Evolutionary conservation across 352 stramenopile species (phyloP), one percentile per base, ranked within the genome.

Genomic region (Phytophthora colocasiae): DNA sequence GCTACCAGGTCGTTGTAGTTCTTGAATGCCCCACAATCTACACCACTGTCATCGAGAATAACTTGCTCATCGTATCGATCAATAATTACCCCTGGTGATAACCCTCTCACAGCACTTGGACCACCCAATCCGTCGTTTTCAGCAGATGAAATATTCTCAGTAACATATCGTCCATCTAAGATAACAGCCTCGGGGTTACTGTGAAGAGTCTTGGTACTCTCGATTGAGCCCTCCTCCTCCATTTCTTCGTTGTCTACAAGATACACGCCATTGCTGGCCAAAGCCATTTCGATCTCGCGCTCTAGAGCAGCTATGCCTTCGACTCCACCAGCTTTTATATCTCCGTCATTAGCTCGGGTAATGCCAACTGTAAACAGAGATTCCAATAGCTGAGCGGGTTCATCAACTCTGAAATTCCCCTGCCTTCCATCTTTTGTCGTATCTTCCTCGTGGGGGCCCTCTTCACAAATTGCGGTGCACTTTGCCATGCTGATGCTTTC

Each of bases 301-400:
- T 63, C 32, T 36, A 47, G 3, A n/a, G 9, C 55, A 43, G 2
- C 31, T 22, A 24, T 8, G 22, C 22, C 41, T 11, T 27, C 41
- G n/a, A 27, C 41, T 19, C 17, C 12, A 14, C 17, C 19, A 6
- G 6, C 22, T 10, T 31, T 52, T 14, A n/a, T 50, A 3, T 31
- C 26, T 26, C 24, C 43, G 9, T 36, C 46, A 32, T 53, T 32
- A 39, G n/a, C 34, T 31, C 17, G 34, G 56, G 26, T 11, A 39
- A 60, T 47, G 14, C 53, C 58, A 40, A 40, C n/a, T n/a, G 40
- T 40, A n/a, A 6, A 8, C 19, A 7, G 31, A 52, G 43, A 9
- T 15, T 39, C 31, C 54, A 24, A 29, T 15, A 24, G 39, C 34
- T 54, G 11, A 39, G 58, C 31, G 6, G 31, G 12, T 36, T 14